phyloP scores from a whole-genome alignment of 2,329 filamentous ascomycete genomes.

The Phyllosticta capitalensis region DNA sequence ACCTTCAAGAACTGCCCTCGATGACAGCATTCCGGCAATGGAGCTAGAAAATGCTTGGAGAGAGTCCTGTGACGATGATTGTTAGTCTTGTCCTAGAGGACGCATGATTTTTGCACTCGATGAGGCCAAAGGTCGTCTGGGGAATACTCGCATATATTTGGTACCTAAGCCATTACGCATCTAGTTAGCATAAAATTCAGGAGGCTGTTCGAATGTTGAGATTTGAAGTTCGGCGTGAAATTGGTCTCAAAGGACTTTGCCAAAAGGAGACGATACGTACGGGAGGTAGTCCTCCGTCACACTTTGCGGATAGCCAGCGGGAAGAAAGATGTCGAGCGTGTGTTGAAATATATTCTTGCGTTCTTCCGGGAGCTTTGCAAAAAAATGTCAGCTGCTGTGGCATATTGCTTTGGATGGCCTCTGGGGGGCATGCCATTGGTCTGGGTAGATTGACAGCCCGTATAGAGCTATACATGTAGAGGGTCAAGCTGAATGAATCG shows the following conservation, averaged over 20 bases:
- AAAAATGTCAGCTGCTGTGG: slow-evolving; percentile 13
- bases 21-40: slow-evolving; percentile 70
- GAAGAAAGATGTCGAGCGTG: slow-evolving; percentile 66
- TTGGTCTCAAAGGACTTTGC: background rate
- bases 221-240: too few species aligned
- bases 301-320: slow-evolving; percentile 77
- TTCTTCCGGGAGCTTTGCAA: slow-evolving; percentile 12
- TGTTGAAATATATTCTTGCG: slow-evolving; percentile 23
- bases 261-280: slow-evolving; percentile 35
- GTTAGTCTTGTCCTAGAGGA: too few species aligned
- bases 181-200: background rate
- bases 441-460: background rate
- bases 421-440: background rate
- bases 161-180: slow-evolving; percentile 39
- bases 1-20: slow-evolving; percentile 71
- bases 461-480: slow-evolving; percentile 13
- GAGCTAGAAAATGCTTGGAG: slow-evolving; percentile 77
- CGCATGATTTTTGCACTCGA: too few species aligned
- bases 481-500: slow-evolving; percentile 6
- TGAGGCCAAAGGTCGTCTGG: too few species aligned
- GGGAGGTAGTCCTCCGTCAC: slow-evolving; percentile 77
- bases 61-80: slow-evolving; percentile 52
- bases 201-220: too few species aligned
- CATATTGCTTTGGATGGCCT: background rate
- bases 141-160: slow-evolving; percentile 52